Base-by-base conservation (phyloP, 1,284 basidiomycete species). In the Stygiomarasmius scandens region DNA sequence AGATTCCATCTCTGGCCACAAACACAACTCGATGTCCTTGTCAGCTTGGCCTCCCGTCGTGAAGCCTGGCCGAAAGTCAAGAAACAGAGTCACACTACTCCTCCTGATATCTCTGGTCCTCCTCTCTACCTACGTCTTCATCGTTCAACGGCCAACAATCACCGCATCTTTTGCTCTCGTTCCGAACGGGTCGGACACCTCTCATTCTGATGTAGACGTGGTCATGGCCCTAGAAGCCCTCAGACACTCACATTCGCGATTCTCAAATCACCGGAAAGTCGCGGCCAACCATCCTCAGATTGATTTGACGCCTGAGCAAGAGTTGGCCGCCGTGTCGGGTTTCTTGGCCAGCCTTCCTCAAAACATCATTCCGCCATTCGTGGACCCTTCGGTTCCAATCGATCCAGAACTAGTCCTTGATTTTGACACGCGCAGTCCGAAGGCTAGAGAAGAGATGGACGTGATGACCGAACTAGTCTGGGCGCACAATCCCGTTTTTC, bases 341-440 rank as follows among this genome's bases (percentile, higher is more conserved):
- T 94, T 93, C 73, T 77, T 95, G 53, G 87, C 88, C 0, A 87
- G 88, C 41, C 81, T 93, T 19, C 84, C 89, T 0, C 84, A 91
- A 70, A 94, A 94, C 71, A 80, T 87, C 52, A 85, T 95, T 50
- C 92, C 93, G 0, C 65, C 75, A 0, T 74, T 74, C 8, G 79
- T 93, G 50, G 84, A 94, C 68, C 87, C 91, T 0, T 63, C 77
- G 4, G 62, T 67, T 19, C 84, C 90, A 0, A 83, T 95, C 58
- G 89, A 93, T 68, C 90, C 92, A 2, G 80, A 88, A 61, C 80
- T 92, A 54, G 81, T 95, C 11, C 80, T 95, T 54, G 93, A 92
- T 66, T 95, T 95, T 69, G 90, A 95, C 70, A 88, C 89, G 0
- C 79, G 85, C 12, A 75, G 78, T 49, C 71, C 74, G 4, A 78